phyloP scores from a whole-genome alignment of 2,329 filamentous ascomycete species.

The Diaporthe destruens region DNA sequence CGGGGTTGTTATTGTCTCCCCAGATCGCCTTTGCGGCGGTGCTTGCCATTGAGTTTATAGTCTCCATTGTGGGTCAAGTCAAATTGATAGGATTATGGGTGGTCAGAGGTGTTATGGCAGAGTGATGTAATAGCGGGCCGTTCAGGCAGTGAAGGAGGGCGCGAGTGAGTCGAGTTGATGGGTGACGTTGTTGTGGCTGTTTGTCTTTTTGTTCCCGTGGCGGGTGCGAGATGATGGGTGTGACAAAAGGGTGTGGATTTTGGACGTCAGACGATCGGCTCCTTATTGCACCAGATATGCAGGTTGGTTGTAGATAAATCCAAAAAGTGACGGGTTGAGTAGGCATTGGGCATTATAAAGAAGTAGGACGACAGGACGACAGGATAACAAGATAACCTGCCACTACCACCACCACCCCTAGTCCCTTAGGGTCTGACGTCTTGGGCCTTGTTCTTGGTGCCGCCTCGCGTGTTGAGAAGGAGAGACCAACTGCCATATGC shows the following conservation, averaged over 20 bases:
- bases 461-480: slow-evolving; percentile 7
- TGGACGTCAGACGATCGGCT: slow-evolving; percentile 1
- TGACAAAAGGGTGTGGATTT: neutral
- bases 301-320: slow-evolving; percentile 8
- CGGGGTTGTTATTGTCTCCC: slow-evolving; percentile 54
- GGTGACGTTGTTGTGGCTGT: slow-evolving; percentile 28
- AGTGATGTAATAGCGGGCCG: slow-evolving; percentile 20
- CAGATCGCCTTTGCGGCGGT: slow-evolving; percentile 63
- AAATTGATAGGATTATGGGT: slow-evolving; percentile 3
- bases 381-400: too few relatives aligned
- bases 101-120: neutral
- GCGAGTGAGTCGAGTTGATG: neutral
- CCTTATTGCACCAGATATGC: slow-evolving; percentile 19
- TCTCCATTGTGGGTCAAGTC: slow-evolving; percentile 68
- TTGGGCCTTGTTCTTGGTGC: slow-evolving; percentile 21
- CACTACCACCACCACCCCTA: neutral
- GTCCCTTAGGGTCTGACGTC: slow-evolving; percentile 17
- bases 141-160: neutral
- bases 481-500: slow-evolving; percentile 8
- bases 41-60: slow-evolving; percentile 68
- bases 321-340: slow-evolving; percentile 13
- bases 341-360: slow-evolving; percentile 30
- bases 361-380: neutral
- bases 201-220: neutral
- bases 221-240: neutral